Base-by-base conservation (phyloP, 164 flowering plant species). In the Annona cherimola region DNA sequence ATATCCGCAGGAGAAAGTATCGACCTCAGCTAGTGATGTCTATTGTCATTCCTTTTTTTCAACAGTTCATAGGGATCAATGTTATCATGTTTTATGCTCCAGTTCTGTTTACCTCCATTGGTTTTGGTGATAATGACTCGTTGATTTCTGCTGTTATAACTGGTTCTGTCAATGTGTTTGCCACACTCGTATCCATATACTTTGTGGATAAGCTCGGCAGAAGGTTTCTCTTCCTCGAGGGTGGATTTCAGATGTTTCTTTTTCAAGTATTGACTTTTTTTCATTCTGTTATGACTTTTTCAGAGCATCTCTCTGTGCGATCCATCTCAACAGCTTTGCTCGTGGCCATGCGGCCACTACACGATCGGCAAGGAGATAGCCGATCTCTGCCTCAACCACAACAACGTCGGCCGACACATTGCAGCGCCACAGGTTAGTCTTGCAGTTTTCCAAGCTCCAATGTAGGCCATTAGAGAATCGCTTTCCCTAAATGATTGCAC, bases 21-120 rank as follows among this genome's bases (percentile, higher is more conserved):
- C 35, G 35, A 26, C 1, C 35, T 26, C 35, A 80, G n/a, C 68
- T 74, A 4, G 61, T 73, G 44, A 80, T 80, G 82, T 54, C 82
- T 45, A 26, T 80, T 59, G 45, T 55, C 8, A 80, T 80, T 12
- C 82, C 82, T 4, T 74, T 74, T 65, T 79, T 79, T 66, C 79
- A 79, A 35, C 81, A 79, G 43, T 39, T 76, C 8, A 75, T 78
- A 4, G 81, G 81, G 12, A 78, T 78, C 60, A 79, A 79, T 9
- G 82, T 79, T 44, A 79, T 79, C 76, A 79, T 76, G 82, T 79
- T 79, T 69, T 79, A 79, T 16, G 79, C 82, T 9, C 82, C 82
- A 3, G 77, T 79, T 4, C 73, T 79, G 40, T 79, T 79, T 60
- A 79, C 66, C 69, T 76, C 79, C 1, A 55, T 79, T 0, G 82